Conservation (phyloP, 129 eudicot genomes). For the Ambrosia artemisiifolia region DNA sequence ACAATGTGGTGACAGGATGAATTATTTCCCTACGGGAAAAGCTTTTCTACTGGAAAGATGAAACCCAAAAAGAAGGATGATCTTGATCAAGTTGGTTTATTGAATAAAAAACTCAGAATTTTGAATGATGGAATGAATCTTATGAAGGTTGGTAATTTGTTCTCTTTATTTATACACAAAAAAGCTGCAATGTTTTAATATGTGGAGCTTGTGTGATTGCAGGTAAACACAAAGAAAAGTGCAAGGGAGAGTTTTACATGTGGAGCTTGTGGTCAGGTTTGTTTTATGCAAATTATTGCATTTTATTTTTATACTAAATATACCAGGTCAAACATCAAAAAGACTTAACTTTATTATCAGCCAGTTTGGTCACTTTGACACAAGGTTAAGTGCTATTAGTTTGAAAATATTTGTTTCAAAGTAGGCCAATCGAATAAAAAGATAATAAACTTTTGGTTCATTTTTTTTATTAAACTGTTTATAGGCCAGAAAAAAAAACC, state of each 20-base stretch:
- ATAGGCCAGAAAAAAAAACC: background rate
- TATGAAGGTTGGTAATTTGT: constrained; percentile 26
- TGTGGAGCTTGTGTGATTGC: constrained; percentile 15
- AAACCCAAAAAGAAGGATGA: constrained; percentile 70
- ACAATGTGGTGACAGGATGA: constrained; percentile 65
- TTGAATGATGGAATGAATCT: constrained; percentile 68
- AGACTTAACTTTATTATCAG: background rate
- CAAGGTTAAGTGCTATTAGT: background rate
- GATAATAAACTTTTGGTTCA: background rate
- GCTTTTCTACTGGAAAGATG: constrained; percentile 48
- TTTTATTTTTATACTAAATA: background rate
- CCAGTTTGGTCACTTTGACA: background rate
- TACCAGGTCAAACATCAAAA: background rate
- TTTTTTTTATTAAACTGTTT: background rate
- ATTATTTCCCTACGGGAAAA: constrained; percentile 39
- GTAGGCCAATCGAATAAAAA: background rate
- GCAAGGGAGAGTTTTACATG: constrained; percentile 90
- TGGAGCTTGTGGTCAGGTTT: constrained; percentile 99
- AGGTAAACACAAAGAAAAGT: constrained; percentile 86
- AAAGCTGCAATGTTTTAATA: too few species aligned
- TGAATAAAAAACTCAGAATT: constrained; percentile 71
- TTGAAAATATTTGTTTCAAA: background rate
- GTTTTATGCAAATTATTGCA: constrained; percentile 12
- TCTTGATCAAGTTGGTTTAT: constrained; percentile 49
- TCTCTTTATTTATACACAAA: background rate